These are phyloP conservation scores for Amoebophrya sp. DNA, from an alignment of 169 alveolate genomes.

Conservation along the genomic window DNA sequence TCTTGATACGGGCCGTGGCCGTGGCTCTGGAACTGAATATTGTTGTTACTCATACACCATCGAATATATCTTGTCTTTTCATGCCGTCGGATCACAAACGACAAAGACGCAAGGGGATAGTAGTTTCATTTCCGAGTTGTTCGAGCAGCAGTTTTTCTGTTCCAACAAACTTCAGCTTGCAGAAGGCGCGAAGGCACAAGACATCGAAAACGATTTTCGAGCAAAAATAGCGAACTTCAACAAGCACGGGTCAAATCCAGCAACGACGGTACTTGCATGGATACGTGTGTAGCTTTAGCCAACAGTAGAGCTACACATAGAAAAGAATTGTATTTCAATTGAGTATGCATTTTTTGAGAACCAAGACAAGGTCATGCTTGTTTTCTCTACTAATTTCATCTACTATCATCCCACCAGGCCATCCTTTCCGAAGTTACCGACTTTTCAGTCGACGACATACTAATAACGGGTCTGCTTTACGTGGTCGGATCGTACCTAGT, in stretches of 20 bases:
- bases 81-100: background rate
- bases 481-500: background rate
- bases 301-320: too few species aligned
- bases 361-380: too few species aligned
- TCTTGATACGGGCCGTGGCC: too few species aligned
- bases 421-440: background rate
- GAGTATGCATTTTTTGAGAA: too few species aligned
- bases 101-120: background rate
- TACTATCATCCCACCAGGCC: too few species aligned
- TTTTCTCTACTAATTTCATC: too few species aligned
- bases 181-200: background rate
- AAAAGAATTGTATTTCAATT: too few species aligned
- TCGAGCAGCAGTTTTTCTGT: background rate
- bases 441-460: background rate
- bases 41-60: too few species aligned
- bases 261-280: background rate
- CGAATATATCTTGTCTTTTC: too few species aligned
- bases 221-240: background rate
- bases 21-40: too few species aligned
- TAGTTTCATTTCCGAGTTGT: background rate
- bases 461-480: background rate
- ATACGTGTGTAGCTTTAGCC: too few species aligned
- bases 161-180: background rate
- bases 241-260: conserved; percentile 16
- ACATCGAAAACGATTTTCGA: background rate